Conservation (phyloP, 2,329 filamentous ascomycete species). For the Nothophaeocryptopus gaeumannii region DNA sequence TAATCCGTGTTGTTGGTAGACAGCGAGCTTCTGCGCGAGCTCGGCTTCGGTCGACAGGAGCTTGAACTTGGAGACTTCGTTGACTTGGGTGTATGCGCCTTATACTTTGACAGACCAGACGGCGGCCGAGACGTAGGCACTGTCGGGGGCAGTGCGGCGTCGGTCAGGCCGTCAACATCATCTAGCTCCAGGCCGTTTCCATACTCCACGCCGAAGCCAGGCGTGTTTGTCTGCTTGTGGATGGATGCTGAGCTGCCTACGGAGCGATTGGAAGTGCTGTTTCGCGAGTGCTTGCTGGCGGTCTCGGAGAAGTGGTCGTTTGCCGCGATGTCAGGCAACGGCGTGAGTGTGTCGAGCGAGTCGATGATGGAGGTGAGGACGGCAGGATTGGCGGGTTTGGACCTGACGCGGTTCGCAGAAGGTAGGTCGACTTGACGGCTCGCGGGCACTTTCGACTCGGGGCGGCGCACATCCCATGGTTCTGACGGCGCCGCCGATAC, state of each 20-base stretch:
- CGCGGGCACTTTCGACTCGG: too few species aligned
- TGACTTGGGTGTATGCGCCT: conserved; percentile 41
- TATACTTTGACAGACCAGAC: conserved; percentile 68
- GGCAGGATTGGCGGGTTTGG: conserved; percentile 58
- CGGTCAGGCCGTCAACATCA: conserved; percentile 23
- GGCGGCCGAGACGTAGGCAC: conserved; percentile 74
- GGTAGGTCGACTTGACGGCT: background rate
- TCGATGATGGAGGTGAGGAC: conserved; percentile 65
- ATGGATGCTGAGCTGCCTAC: conserved; percentile 25
- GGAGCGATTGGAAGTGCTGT: conserved; percentile 23
- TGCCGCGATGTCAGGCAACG: conserved; percentile 22
- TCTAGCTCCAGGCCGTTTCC: conserved; percentile 45
- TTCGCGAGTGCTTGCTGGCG: conserved; percentile 21
- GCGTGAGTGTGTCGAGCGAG: conserved; percentile 47
- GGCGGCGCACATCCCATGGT: too few species aligned
- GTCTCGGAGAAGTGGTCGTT: conserved; percentile 22
- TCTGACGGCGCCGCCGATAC: too few species aligned
- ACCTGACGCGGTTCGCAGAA: conserved; percentile 33
- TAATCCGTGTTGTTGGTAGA: conserved; percentile 10
- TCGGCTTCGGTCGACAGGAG: conserved; percentile 15
- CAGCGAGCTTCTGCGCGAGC: conserved; percentile 22
- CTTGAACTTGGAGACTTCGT: conserved; percentile 7
- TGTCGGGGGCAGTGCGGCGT: conserved; percentile 29
- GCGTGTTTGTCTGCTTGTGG: conserved; percentile 15
- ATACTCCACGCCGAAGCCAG: conserved; percentile 69